Conservation (phyloP, 352 stramenopile species). For the Globisporangium acanthophoron region DNA sequence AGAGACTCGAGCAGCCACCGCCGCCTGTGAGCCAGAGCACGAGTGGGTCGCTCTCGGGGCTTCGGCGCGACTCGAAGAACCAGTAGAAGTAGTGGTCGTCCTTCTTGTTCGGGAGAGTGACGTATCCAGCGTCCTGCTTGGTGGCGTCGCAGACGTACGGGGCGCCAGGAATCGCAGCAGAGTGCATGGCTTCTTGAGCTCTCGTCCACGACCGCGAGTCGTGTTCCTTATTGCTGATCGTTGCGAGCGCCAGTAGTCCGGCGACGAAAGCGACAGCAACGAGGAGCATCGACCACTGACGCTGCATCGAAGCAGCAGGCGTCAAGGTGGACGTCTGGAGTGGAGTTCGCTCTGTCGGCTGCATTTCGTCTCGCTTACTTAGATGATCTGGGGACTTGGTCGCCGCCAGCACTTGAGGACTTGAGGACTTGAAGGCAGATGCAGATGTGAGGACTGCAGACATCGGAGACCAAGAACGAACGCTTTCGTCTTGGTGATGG, state of each 20-base stretch:
- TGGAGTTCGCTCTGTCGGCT: slow-evolving; percentile 2
- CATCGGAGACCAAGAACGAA: too few relatives aligned
- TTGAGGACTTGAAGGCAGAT: too few relatives aligned
- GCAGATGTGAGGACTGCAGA: too few relatives aligned
- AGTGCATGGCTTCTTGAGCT: too few relatives aligned
- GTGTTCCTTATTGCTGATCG: not conserved
- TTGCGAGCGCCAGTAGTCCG: not conserved
- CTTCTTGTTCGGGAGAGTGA: slow-evolving; percentile 27
- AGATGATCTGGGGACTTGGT: too few relatives aligned
- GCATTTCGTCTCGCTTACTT: not conserved
- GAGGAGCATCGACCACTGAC: not conserved
- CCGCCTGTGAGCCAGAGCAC: slow-evolving; percentile 35
- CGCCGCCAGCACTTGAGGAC: too few relatives aligned
- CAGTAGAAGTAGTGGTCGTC: slow-evolving; percentile 43
- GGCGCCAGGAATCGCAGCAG: not conserved
- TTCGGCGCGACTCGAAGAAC: slow-evolving; percentile 27
- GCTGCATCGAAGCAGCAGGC: not conserved
- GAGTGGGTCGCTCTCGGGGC: slow-evolving; percentile 19
- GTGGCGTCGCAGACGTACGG: slow-evolving; percentile 14
- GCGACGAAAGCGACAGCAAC: not conserved
- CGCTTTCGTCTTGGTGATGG: too few relatives aligned
- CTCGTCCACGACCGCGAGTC: too few relatives aligned
- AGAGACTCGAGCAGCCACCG: slow-evolving; percentile 25
- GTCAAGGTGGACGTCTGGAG: not conserved
- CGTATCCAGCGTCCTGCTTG: slow-evolving; percentile 23